Evolutionary conservation across 2,329 filamentous ascomycete genomes (phyloP).

Genomic region (Epicoccum sorghinum): DNA sequence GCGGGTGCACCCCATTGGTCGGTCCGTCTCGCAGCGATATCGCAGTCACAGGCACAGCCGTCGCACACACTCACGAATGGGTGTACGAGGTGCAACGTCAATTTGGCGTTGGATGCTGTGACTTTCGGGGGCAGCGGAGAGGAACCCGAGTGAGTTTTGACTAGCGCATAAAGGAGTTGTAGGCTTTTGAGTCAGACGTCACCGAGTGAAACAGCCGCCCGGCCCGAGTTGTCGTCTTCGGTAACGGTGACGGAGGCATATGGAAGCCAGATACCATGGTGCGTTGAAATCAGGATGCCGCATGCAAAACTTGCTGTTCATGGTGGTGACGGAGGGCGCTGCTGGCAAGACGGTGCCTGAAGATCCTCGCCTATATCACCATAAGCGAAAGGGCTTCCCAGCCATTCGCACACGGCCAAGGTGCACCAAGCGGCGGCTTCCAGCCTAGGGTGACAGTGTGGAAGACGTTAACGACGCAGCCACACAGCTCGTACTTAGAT

Average conservation of each 20-base stretch:
- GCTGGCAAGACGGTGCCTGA: constrained; percentile 13
- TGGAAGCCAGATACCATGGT: not conserved
- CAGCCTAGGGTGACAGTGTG: constrained; percentile 9
- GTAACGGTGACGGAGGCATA: not conserved
- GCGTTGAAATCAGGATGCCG: not conserved
- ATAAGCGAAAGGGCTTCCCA: constrained; percentile 12
- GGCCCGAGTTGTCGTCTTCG: constrained; percentile 4
- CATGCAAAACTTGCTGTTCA: constrained; percentile 2
- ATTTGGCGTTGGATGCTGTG: constrained; percentile 10
- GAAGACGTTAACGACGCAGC: constrained; percentile 5
- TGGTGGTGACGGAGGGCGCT: constrained; percentile 7
- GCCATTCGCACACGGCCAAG: constrained; percentile 14
- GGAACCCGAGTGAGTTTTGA: constrained; percentile 1
- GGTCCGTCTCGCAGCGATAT: constrained; percentile 4
- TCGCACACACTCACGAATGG: constrained; percentile 10
- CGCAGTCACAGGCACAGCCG: not conserved
- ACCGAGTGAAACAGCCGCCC: constrained; percentile 10
- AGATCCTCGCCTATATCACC: constrained; percentile 8
- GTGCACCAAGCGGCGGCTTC: constrained; percentile 14
- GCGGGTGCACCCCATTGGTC: not conserved
- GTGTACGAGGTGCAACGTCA: constrained; percentile 4
- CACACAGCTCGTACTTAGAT: not conserved
- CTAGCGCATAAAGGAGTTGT: constrained; percentile 13
- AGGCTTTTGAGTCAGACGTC: constrained; percentile 13
- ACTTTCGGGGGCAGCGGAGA: not conserved